phyloP scores from a whole-genome alignment of 371 early-diverging fungal species.

The Mucor mucedo region DNA sequence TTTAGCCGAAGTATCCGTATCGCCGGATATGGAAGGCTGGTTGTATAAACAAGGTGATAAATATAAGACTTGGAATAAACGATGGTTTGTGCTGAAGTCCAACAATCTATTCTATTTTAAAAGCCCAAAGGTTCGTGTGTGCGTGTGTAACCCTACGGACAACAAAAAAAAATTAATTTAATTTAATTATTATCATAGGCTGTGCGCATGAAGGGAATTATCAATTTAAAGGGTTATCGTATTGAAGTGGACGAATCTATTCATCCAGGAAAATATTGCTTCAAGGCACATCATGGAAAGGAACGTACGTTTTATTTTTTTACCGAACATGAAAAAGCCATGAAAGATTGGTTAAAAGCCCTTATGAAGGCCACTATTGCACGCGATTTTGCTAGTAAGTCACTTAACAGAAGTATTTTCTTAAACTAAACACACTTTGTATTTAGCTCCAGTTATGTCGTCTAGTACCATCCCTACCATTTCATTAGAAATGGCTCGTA shows the following conservation, averaged over 20 bases:
- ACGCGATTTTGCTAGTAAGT: conserved; percentile 56
- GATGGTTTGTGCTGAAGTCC: conserved; percentile 73
- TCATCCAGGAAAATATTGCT: conserved; percentile 71
- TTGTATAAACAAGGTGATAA: conserved; percentile 71
- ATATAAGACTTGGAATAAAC: conserved; percentile 70
- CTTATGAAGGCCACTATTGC: conserved; percentile 77
- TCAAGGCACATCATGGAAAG: conserved; percentile 66
- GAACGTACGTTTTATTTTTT: conserved; percentile 71
- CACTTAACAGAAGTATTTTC: neutral
- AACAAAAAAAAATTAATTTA: neutral
- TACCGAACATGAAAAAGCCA: conserved; percentile 57
- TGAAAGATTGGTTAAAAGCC: conserved; percentile 69
- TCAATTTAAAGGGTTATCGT: conserved; percentile 61
- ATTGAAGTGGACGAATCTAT: conserved; percentile 65
- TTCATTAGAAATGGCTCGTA: conserved; percentile 63
- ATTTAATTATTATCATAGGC: conserved; percentile 30
- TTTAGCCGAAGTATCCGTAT: conserved; percentile 3
- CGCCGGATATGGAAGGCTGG: conserved; percentile 69
- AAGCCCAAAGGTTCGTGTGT: conserved; percentile 48
- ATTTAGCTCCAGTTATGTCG: conserved; percentile 68
- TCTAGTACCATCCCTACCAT: conserved; percentile 71
- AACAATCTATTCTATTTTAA: conserved; percentile 67
- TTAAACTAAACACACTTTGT: neutral
- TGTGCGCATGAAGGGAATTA: conserved; percentile 59
- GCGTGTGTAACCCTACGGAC: neutral